A percentile compares a stretch with the other conserved stretches of the same genome.
These are phyloP conservation scores for Stephania yunnanensis DNA, from an alignment of 164 flowering plant species.

Conservation along the genomic window DNA sequence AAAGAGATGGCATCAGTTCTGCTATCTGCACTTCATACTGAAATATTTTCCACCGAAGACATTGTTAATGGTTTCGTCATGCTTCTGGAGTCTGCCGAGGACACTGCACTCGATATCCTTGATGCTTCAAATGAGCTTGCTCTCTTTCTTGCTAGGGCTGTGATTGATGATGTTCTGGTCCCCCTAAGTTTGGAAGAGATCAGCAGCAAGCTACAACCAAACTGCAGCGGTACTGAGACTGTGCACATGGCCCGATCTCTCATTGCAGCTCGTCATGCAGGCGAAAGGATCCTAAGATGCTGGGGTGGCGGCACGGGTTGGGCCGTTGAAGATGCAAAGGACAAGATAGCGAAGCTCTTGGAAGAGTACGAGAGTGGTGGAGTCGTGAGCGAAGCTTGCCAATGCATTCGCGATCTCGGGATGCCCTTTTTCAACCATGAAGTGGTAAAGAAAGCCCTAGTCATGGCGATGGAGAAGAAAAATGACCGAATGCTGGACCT, in stretches of 20 bases:
- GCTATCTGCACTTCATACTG: constrained; percentile 82
- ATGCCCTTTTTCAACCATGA: constrained; percentile 98
- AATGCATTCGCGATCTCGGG: constrained; percentile 86
- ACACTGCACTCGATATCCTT: constrained; percentile 84
- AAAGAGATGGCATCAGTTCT: constrained; percentile 97
- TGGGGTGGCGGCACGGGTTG: constrained; percentile 99
- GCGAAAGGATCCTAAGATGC: constrained; percentile 94
- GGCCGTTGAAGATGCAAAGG: constrained; percentile 99
- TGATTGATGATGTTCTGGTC: constrained; percentile 88
- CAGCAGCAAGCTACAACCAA: constrained; percentile 47
- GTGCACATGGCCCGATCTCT: constrained; percentile 75
- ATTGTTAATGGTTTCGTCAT: constrained; percentile 80
- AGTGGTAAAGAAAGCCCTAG: constrained; percentile 92
- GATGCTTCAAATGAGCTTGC: constrained; percentile 96
- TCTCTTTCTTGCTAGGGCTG: constrained; percentile 87
- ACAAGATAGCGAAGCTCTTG: constrained; percentile 78
- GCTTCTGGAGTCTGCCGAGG: constrained; percentile 95
- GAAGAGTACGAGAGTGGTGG: constrained; percentile 96
- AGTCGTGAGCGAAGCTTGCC: constrained; percentile 83
- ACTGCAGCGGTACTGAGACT: constrained; percentile 83
- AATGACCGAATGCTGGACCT: constrained; percentile 82
- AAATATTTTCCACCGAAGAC: constrained; percentile 84
- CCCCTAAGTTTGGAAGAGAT: constrained; percentile 90
- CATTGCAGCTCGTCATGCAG: constrained; percentile 84
- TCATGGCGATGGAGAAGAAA: constrained; percentile 99